phyloP scores from a whole-genome alignment of 257 asterid species.

The Solanum habrochaites region DNA sequence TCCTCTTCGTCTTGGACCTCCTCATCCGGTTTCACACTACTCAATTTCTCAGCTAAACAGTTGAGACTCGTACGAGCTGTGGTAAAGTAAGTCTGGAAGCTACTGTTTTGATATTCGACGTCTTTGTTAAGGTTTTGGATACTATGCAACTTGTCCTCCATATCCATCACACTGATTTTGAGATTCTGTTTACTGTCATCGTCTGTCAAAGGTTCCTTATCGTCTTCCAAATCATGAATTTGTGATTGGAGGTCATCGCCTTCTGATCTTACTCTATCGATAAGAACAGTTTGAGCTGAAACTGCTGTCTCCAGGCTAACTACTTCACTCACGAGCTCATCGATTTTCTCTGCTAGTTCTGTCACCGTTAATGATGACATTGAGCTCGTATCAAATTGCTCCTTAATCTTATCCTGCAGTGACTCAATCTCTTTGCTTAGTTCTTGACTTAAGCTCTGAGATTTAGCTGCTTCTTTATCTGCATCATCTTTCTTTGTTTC shows the following conservation, averaged over 20 bases:
- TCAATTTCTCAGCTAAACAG: conserved; percentile 47
- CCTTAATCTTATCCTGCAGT: conserved; percentile 11
- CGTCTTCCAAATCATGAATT: conserved; percentile 41
- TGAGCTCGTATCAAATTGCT: conserved; percentile 15
- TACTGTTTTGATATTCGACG: conserved; percentile 43
- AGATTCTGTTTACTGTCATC: conserved; percentile 13
- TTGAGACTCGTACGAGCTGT: conserved; percentile 47
- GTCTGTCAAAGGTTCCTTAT: conserved; percentile 23
- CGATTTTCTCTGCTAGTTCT: conserved; percentile 78
- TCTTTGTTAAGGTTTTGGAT: conserved; percentile 40
- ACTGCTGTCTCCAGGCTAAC: conserved; percentile 60
- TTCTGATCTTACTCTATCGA: conserved; percentile 53
- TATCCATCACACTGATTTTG: conserved; percentile 34
- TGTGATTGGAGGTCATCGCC: conserved; percentile 55
- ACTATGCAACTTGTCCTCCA: conserved; percentile 51
- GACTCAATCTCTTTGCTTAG: conserved; percentile 4
- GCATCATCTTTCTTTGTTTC: conserved; percentile 6
- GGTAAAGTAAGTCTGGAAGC: conserved; percentile 38
- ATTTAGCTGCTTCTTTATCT: neutral
- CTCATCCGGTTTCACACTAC: conserved; percentile 51
- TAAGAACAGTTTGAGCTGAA: conserved; percentile 68
- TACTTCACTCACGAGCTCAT: conserved; percentile 65
- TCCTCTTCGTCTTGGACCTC: conserved; percentile 31
- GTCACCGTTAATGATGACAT: conserved; percentile 44
- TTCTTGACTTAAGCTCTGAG: conserved; percentile 6